Evolutionary conservation across 2,329 filamentous ascomycete species (phyloP), one percentile per base, ranked within the genome.

Genomic region (Arthroderma sp.): DNA sequence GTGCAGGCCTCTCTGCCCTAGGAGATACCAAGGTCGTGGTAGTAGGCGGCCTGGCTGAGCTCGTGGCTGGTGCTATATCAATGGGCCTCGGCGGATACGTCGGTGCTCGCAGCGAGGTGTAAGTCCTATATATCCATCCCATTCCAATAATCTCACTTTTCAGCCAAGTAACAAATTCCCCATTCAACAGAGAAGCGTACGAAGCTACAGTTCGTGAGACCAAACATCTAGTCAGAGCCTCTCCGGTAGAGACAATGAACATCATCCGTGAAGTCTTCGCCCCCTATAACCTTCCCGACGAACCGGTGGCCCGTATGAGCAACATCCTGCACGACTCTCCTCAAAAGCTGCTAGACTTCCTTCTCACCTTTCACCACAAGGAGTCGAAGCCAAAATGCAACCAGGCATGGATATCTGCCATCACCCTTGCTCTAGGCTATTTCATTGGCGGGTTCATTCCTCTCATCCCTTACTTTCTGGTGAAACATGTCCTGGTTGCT

Each of bases 371-470:
- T 60, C 70, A 79, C 60, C 74, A 78, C 61, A 71, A 74, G 53
- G 70, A 77, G 41, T 63, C 71, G 1, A 69, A 71, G 58, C 75
- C 75, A 1, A 71, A 75, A 44, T 72, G 71, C 54, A 73, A 75
- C 53, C 70, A 74, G 58, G 74, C 75, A 9, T 76, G 71, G 65
- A 71, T 71, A 47, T 84, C 81, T 0, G 85, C 83, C 1, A 61
- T 83, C 25, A 87, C 82, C 7, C 85, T 88, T 64, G 82, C 84
- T 0, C 65, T 82, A 15, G 83, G 83, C 37, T 88, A 88, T 67
- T 83, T 88, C 55, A 68, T 87, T 21, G 85, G 85, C 19, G 85
- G 85, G 0, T 74, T 87, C 56, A 78, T 88, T n/a, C 85, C 85
- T 13, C 77, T 88, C 64, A 70, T 86, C 43, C 85, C 85, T 0